Conservation (phyloP, 2,329 filamentous ascomycete species). For the Neoscytalidium dimidiatum region DNA sequence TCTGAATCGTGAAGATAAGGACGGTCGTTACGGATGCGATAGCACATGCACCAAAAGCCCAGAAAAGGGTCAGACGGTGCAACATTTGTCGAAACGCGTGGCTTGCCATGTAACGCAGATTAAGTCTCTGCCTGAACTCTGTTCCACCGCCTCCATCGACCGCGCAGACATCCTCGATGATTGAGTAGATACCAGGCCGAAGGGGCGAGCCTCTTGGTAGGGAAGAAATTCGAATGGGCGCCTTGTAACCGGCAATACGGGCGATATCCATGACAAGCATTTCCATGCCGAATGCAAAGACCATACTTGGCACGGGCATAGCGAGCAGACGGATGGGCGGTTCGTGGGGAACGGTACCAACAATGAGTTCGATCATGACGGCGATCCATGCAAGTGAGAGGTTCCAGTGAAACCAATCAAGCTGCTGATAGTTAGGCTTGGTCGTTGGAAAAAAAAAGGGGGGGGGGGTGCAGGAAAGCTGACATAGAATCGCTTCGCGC, state of each 20-base stretch:
- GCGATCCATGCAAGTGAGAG: constrained; percentile 57
- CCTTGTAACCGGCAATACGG: constrained; percentile 46
- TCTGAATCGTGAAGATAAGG: constrained; percentile 50
- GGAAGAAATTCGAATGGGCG: constrained; percentile 55
- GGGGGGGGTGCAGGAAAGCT: constrained; percentile 18
- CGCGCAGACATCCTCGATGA: constrained; percentile 57
- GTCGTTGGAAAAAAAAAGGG: background rate
- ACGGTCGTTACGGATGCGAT: constrained; percentile 45
- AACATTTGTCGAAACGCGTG: constrained; percentile 57
- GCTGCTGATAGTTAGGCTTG: constrained; percentile 34
- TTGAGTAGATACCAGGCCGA: constrained; percentile 55
- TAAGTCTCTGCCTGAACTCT: constrained; percentile 54
- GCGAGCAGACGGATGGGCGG: constrained; percentile 56
- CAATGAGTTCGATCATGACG: constrained; percentile 59
- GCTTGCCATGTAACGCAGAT: constrained; percentile 55
- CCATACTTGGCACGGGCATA: constrained; percentile 54
- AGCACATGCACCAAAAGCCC: constrained; percentile 49
- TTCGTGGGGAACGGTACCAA: constrained; percentile 50
- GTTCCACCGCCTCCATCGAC: constrained; percentile 57
- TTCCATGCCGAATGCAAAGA: constrained; percentile 54
- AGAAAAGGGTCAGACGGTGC: constrained; percentile 54
- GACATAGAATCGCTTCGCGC: constrained; percentile 45
- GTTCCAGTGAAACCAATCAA: constrained; percentile 62
- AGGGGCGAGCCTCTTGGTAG: constrained; percentile 53
- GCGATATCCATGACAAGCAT: constrained; percentile 53